phyloP scores from a whole-genome alignment of 768 basidiomycete genomes.

The Trametes cinnabarina region DNA sequence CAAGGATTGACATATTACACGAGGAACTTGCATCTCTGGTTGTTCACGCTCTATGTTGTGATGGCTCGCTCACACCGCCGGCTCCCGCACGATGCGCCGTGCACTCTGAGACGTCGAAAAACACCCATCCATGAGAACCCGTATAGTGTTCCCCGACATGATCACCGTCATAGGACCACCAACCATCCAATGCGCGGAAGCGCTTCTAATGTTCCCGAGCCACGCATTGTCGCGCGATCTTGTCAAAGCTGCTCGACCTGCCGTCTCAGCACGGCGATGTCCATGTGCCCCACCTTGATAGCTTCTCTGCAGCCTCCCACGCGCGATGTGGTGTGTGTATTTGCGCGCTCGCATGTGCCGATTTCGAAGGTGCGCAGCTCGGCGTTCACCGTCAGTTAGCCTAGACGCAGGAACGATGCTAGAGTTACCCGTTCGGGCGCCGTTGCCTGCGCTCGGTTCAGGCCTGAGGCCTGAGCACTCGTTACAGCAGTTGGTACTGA shows the following conservation, averaged over 20 bases:
- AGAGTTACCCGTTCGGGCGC: conserved; percentile 18
- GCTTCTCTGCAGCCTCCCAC: conserved; percentile 9
- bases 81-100: conserved; percentile 5
- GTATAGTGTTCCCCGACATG: conserved; percentile 5
- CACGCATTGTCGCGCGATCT: conserved; percentile 3
- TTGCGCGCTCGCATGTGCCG: background rate
- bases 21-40: conserved; percentile 11
- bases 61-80: conserved; percentile 10
- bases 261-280: background rate
- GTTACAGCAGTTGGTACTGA: too few relatives aligned
- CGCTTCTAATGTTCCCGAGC: conserved; percentile 13
- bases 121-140: conserved; percentile 17
- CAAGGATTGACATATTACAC: conserved; percentile 1
- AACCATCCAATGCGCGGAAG: background rate
- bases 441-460: background rate
- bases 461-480: too few relatives aligned
- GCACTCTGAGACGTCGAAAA: background rate
- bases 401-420: conserved; percentile 11
- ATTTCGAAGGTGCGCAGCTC: background rate
- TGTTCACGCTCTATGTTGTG: background rate
- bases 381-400: conserved; percentile 19
- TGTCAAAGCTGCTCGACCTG: background rate
- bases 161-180: conserved; percentile 17
- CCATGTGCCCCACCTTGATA: background rate
- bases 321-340: conserved; percentile 1